Base-by-base conservation (phyloP, 805 yeast genomes). In the Ogataea pini region DNA sequence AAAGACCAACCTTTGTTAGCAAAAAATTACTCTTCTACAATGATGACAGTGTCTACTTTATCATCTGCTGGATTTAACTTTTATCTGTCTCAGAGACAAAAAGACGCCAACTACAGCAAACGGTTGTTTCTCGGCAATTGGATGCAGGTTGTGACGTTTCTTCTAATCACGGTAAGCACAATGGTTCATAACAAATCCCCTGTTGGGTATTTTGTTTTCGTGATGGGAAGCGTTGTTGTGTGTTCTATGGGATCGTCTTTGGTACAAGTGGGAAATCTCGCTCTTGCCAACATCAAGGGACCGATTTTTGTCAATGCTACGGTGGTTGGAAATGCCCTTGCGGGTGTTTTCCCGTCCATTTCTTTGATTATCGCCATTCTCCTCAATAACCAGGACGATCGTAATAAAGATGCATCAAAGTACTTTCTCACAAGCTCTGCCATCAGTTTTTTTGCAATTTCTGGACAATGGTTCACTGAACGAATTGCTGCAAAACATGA, bases 301-400 rank as follows among this genome's bases (percentile, higher is more conserved):
- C 76, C 89, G 1, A 76, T 82, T 12, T 87, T 79, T 62, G 91
- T 96, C 9, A 96, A 94, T 60, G 95, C 87, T 0, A 86, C 86
- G 1, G 88, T 94, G 86, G 91, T 91, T 3, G 99, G 99, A 1
- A 96, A 92, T 65, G 96, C 96, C 0, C 71, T 92, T 14, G 89
- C 97, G 0, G 99, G 99, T 2, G 96, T 94, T 0, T 70, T 92
- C 29, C 98, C 99, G 2, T 82, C 96, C 0, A 62, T 86, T 16
- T 83, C 86, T 12, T 77, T 81, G 56, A 83, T 82, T 51, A 50
- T 77, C 9, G 78, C 86, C 9, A 80, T 80, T 20, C 59, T 63
- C 24, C 52, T 53, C 8, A 63, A 46, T 44, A 36, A 57, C 8
- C 40, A 44, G 5, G 49, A 12, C 38, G 59, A 49, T 48, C 56